These are phyloP conservation scores for Atkinsonella hypoxylon DNA, from an alignment of 2,329 filamentous ascomycete species.

Conservation along the genomic window DNA sequence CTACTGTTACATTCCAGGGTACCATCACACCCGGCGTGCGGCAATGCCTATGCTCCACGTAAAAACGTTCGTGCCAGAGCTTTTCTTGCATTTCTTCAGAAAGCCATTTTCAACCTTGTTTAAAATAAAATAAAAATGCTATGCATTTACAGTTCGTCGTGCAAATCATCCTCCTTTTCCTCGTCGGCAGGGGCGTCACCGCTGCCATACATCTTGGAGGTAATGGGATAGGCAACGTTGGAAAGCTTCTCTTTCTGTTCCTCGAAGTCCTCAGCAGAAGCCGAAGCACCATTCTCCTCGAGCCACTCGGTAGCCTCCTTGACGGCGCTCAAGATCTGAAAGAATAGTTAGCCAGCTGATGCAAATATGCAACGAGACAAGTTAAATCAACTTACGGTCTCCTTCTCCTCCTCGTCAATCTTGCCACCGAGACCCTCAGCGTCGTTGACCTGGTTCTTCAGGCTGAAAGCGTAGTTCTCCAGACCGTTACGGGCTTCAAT, in stretches of 20 bases:
- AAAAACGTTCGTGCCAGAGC: conserved; percentile 14
- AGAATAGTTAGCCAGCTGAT: conserved; percentile 25
- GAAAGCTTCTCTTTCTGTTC: conserved; percentile 99
- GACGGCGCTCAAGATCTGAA: conserved; percentile 75
- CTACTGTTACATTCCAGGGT: conserved; percentile 19
- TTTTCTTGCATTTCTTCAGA: conserved; percentile 6
- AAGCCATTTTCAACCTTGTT: not conserved
- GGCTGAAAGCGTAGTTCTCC: conserved; percentile 97
- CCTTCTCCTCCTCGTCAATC: conserved; percentile 98
- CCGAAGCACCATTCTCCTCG: conserved; percentile 81
- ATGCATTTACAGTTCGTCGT: conserved; percentile 67
- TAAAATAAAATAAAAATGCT: conserved; percentile 11
- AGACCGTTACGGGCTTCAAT: conserved; percentile 94
- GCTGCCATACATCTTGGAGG: conserved; percentile 82
- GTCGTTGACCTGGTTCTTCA: conserved; percentile 99
- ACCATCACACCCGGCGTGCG: conserved; percentile 9
- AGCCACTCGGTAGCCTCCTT: conserved; percentile 98
- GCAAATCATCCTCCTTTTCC: conserved; percentile 60
- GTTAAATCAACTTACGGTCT: conserved; percentile 51
- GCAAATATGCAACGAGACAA: conserved; percentile 5
- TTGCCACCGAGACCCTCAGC: conserved; percentile 95
- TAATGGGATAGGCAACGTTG: conserved; percentile 94
- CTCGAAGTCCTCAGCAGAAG: conserved; percentile 87
- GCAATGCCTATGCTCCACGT: conserved; percentile 12
- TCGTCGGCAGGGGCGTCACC: conserved; percentile 43